Percentiles rank a stretch among this genome's conserved stretches.
phyloP scores from a whole-genome alignment of 371 early-diverging fungal species.

The Basidiobolus heterosporus region DNA sequence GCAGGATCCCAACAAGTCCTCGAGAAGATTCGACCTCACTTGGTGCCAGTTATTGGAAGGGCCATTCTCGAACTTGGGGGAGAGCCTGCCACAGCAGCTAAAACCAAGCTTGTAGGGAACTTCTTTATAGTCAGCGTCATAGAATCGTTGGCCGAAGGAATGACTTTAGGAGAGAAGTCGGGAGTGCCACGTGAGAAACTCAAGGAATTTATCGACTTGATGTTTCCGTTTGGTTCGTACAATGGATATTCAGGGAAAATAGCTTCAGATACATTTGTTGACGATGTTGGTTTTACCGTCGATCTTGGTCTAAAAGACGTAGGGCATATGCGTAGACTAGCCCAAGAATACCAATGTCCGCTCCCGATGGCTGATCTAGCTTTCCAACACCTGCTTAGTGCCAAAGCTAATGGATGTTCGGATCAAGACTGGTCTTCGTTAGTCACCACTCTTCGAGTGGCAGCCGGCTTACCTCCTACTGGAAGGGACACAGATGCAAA shows the following conservation, averaged over 20 bases:
- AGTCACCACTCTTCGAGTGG: slow-evolving; percentile 4
- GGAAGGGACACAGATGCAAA: no score
- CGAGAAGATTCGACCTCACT: slow-evolving; percentile 8
- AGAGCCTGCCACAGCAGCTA: slow-evolving; percentile 19
- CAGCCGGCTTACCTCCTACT: no score
- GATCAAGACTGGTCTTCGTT: slow-evolving; percentile 6
- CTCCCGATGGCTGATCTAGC: slow-evolving; percentile 6
- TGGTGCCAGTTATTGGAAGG: slow-evolving; percentile 17
- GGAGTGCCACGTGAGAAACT: slow-evolving; percentile 33
- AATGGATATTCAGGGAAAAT: slow-evolving; percentile 15
- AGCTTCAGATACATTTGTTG: slow-evolving; percentile 18
- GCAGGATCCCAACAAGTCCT: slow-evolving; percentile 15
- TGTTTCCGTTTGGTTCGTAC: slow-evolving; percentile 26
- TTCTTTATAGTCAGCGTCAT: slow-evolving; percentile 34
- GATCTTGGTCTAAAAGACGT: slow-evolving; percentile 32
- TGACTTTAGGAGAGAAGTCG: slow-evolving; percentile 42
- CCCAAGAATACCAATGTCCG: slow-evolving; percentile 1
- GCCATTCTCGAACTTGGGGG: slow-evolving; percentile 24
- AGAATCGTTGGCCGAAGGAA: slow-evolving; percentile 45
- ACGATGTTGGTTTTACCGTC: slow-evolving; percentile 24
- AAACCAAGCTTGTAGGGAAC: slow-evolving; percentile 49
- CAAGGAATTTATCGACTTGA: slow-evolving; percentile 27
- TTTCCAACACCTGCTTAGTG: slow-evolving; percentile 2
- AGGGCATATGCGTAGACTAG: slow-evolving; percentile 8
- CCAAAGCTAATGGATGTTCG: slow-evolving; percentile 4